Base-by-base conservation (phyloP, 768 basidiomycete genomes). In the Lactifluus pinguis region DNA sequence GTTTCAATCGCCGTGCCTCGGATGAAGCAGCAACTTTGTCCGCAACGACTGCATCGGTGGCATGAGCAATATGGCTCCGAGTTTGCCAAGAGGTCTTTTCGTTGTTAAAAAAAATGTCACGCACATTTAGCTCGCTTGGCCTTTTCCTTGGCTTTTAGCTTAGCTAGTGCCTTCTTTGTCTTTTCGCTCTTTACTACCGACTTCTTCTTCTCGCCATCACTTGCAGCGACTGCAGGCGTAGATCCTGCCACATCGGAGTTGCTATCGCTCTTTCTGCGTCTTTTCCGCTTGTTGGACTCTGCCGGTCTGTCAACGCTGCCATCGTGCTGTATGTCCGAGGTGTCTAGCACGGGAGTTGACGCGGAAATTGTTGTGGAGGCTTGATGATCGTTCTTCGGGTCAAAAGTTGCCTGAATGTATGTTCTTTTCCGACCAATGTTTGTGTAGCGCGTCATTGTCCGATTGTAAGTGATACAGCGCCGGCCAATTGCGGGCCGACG, bases 401-500 rank as follows among this genome's bases (percentile, higher is more conserved):
- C 66, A 64, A 86, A 81, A 0, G 81, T 83, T 14, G 87, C 85
- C 62, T 90, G 77, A 14, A 89, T 64, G 67, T 88, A 83, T 5
- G 83, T 85, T 53, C 89, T 75, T 69, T 91, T 92, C 55, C 80
- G 78, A n/a, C 84, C 85, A 70, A 90, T 79, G 66, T 82, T 84
- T 9, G 89, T 89, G 59, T 84, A 74, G 47, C 89, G 81, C 14
- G 89, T 89, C 89, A 91, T 90, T n/a, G 49, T 36, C n/a, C 21
- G 25, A 25, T 25, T 25, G 25, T 25, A 25, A 25, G 25, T 25
- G 25, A 25, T 25, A 25, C 25, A 25, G 25, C 25, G 25, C 25
- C 25, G 25, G 25, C 25, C 25, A 25, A 25, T 25, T 25, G 25
- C 25, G 25, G 25, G 25, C 25, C 25, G 25, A 25, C 25, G 25